Base-by-base conservation (phyloP, 805 yeast genomes). In the Saturnispora saitoi region DNA sequence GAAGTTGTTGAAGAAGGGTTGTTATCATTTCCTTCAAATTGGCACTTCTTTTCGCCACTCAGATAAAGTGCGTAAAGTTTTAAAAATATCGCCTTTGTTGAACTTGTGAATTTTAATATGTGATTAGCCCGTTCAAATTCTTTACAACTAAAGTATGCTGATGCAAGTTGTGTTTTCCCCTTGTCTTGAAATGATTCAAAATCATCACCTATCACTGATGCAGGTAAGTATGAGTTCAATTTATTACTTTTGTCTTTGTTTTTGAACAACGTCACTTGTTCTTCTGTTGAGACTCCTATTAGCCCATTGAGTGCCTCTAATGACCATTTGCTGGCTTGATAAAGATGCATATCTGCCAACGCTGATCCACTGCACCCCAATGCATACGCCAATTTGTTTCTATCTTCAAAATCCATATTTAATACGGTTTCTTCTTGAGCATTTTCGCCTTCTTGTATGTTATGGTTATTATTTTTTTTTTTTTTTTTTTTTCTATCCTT, bases 51-150 rank as follows among this genome's bases (percentile, higher is more conserved):
- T 60, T 93, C 98, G 43, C 93, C 88, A 36, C 88, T 73, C 19
- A 91, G 67, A 59, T 77, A 83, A 56, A 74, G 69, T 11, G 95
- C 70, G 61, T 90, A 91, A 10, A 86, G 66, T 42, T 78, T 68
- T 32, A 89, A 63, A 58, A 90, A 93, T 30, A 65, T 42, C 3
- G 81, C 77, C 45, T 73, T 71, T 0, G 80, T 70, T 45, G 80
- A 70, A 19, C 56, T 61, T 45, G 82, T 77, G 14, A 71, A 70
- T 48, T 70, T 71, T 49, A 93, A 67, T 12, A 72, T 72, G 55
- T 71, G 69, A 4, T 84, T 78, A 49, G 90, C 85, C 26, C 98
- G 67, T 49, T 83, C 91, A 60, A 82, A 91, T 64, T 93, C 98
- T 57, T 84, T 81, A 58, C 87, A 80, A 58, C 80, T 83, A 69